Evolutionary conservation across 352 stramenopile genomes (phyloP).

Genomic region (Phytophthora pseudosyringae): DNA sequence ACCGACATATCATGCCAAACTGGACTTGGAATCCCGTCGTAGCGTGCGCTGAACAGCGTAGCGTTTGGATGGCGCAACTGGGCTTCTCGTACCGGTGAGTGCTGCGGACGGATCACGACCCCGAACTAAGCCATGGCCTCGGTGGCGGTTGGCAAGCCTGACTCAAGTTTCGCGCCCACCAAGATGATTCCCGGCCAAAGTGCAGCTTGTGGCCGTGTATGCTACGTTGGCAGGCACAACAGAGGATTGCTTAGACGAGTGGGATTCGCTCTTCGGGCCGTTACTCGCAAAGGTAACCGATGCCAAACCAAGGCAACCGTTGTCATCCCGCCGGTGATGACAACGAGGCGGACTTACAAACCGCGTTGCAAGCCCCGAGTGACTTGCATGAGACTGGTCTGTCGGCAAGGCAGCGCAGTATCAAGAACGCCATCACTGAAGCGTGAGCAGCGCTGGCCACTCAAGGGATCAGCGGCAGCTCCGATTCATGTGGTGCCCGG

Average conservation of each 20-base stretch:
- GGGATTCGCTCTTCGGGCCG: neutral
- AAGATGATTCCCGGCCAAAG: slow-evolving; percentile 8
- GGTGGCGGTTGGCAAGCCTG: no score
- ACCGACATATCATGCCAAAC: neutral
- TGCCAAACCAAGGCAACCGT: no score
- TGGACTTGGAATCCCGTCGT: neutral
- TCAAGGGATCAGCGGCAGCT: neutral
- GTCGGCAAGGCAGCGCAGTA: no score
- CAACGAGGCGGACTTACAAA: no score
- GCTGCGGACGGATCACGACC: neutral
- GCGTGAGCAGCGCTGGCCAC: neutral
- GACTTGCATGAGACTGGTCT: neutral
- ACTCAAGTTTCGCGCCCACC: neutral
- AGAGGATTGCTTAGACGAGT: slow-evolving; percentile 1
- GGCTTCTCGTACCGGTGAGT: neutral
- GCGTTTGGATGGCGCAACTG: slow-evolving; percentile 5
- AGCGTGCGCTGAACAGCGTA: slow-evolving; percentile 12
- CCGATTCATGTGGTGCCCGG: neutral
- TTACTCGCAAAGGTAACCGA: neutral
- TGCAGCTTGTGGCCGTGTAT: neutral
- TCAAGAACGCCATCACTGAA: neutral
- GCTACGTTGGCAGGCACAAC: slow-evolving; percentile 1
- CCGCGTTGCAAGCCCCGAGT: no score
- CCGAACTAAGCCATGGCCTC: no score
- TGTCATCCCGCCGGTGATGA: no score